These are phyloP conservation scores for Manihot esculenta DNA, from an alignment of 441 rosid genomes.

Conservation along the genomic window DNA sequence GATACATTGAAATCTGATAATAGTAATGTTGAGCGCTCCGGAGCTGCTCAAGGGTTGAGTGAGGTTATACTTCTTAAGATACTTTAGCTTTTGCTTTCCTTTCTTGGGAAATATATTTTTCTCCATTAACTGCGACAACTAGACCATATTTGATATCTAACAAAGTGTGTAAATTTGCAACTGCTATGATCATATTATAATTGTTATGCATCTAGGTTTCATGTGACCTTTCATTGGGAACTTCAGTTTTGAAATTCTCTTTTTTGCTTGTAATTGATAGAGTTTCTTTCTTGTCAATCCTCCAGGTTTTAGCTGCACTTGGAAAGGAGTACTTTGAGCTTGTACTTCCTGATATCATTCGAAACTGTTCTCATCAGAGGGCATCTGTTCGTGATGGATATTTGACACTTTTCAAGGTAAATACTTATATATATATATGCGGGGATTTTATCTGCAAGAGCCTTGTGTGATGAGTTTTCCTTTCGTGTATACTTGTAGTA, in stretches of 20 bases:
- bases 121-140: not conserved
- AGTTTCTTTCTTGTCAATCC: not conserved
- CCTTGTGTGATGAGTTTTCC: constrained; percentile 12
- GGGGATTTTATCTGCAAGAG: constrained; percentile 26
- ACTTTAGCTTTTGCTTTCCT: constrained; percentile 45
- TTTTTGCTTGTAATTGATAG: not conserved
- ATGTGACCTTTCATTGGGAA: not conserved
- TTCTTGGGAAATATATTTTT: constrained; percentile 34
- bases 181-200: not conserved
- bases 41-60: constrained; percentile 99
- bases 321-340: constrained; percentile 71
- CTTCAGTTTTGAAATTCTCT: not conserved
- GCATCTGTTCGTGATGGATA: constrained; percentile 87
- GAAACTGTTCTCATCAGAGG: constrained; percentile 83
- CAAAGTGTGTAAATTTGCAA: not conserved
- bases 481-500: constrained; percentile 47
- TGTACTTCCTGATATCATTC: constrained; percentile 89
- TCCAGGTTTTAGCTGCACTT: constrained; percentile 36
- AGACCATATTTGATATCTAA: not conserved
- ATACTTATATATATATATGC: constrained; percentile 33
- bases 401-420: constrained; percentile 94
- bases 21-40: constrained; percentile 99
- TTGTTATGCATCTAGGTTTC: not conserved
- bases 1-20: constrained; percentile 94
- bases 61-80: constrained; percentile 78